Percentiles rank a stretch among this genome's conserved stretches.
Conservation (phyloP, 208 protist genomes). For the Trypanosoma scelopori region DNA sequence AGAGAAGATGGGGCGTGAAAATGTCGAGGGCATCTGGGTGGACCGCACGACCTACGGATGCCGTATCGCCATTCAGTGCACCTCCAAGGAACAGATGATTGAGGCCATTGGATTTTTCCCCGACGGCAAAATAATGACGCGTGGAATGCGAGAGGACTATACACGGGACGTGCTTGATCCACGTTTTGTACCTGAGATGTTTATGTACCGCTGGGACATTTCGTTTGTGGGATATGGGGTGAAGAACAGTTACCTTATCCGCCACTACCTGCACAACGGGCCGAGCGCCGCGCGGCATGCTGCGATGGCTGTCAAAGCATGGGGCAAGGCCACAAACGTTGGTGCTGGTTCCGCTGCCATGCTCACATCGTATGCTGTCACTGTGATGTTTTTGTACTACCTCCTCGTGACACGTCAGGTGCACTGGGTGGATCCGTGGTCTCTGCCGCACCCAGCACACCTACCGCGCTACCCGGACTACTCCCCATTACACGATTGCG, state of each 20-base stretch:
- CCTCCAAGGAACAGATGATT: slow-evolving; percentile 73
- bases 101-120: slow-evolving; percentile 89
- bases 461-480: slow-evolving; percentile 87
- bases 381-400: slow-evolving; percentile 86
- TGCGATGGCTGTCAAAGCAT: slow-evolving; percentile 87
- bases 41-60: slow-evolving; percentile 86
- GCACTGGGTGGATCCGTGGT: slow-evolving; percentile 85
- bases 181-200: slow-evolving; percentile 85
- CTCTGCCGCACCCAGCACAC: slow-evolving; percentile 81
- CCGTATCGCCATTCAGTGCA: slow-evolving; percentile 79
- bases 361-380: slow-evolving; percentile 90
- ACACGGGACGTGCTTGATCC: slow-evolving; percentile 84
- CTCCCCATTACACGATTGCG: slow-evolving; percentile 69
- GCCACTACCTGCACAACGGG: slow-evolving; percentile 77
- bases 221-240: slow-evolving; percentile 89
- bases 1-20: slow-evolving; percentile 71
- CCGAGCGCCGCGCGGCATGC: slow-evolving; percentile 64
- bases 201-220: slow-evolving; percentile 90
- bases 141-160: slow-evolving; percentile 85
- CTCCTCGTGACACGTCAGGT: slow-evolving; percentile 76
- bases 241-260: slow-evolving; percentile 90
- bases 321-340: slow-evolving; percentile 88
- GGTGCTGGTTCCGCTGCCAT: slow-evolving; percentile 78
- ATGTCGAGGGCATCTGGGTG: slow-evolving; percentile 85
- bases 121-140: slow-evolving; percentile 85